Evolutionary conservation across 2,329 filamentous ascomycete species (phyloP).

Genomic region (Apiospora sp.): DNA sequence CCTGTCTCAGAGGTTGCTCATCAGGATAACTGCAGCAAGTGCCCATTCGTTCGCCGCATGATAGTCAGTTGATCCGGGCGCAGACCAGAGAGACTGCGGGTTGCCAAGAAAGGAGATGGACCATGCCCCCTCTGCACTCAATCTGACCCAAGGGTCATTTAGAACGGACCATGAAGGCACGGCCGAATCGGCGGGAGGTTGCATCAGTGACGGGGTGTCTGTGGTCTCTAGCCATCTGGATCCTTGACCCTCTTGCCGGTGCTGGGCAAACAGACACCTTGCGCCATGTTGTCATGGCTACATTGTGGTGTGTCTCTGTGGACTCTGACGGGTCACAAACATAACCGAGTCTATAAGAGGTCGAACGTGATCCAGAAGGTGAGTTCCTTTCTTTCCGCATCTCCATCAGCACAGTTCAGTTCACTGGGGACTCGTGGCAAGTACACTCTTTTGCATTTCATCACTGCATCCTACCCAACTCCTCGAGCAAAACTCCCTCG

Average conservation of each 20-base stretch:
- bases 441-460: conserved; percentile 37
- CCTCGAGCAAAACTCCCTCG: neutral
- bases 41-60: neutral
- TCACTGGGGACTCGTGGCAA: conserved; percentile 30
- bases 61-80: no score
- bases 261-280: neutral
- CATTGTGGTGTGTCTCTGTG: neutral
- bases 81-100: neutral
- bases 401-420: conserved; percentile 22
- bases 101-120: neutral
- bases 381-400: neutral
- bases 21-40: neutral
- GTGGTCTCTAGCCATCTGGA: neutral
- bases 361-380: neutral
- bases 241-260: neutral
- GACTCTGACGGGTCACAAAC: neutral
- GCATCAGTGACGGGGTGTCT: conserved; percentile 6
- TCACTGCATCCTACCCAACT: neutral
- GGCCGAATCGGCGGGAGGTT: conserved; percentile 14
- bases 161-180: neutral
- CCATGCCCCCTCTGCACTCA: neutral
- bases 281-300: neutral
- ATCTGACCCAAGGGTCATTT: conserved; percentile 5
- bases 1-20: conserved; percentile 3
- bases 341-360: neutral